Evolutionary conservation across 169 alveolate species (phyloP).

Genomic region (Neospora caninum): DNA sequence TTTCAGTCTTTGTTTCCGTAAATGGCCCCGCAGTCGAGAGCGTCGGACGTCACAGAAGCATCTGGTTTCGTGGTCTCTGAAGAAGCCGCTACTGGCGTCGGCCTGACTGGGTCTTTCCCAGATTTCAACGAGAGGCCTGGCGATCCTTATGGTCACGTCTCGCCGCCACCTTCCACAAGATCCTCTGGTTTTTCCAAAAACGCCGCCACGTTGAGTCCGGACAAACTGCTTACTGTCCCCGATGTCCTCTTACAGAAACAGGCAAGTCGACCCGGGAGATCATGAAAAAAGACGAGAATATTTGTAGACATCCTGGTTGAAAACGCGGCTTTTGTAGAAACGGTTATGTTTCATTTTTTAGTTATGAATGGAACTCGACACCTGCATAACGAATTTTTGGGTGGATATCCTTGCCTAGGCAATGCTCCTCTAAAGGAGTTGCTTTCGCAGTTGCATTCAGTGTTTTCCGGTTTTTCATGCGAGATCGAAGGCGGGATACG

Average conservation of each 20-base stretch:
- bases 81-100: background rate
- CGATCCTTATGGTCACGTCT: background rate
- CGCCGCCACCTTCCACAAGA: background rate
- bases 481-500: too few species aligned
- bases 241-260: background rate
- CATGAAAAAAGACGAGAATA: too few species aligned
- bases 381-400: too few species aligned
- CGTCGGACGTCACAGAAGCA: background rate
- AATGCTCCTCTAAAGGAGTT: too few species aligned
- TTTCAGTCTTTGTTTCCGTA: background rate
- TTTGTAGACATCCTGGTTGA: too few species aligned
- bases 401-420: too few species aligned
- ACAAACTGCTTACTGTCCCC: background rate
- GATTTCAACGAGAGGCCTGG: background rate
- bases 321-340: too few species aligned
- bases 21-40: background rate
- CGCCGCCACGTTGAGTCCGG: background rate
- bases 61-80: background rate
- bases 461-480: too few species aligned
- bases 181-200: background rate
- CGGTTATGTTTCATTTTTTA: too few species aligned
- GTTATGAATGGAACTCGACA: too few species aligned
- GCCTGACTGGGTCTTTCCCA: background rate
- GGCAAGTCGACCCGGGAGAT: background rate
- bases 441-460: too few species aligned